Evolutionary conservation across 176 grass and related monocot genomes (phyloP).

Genomic region (Saccharum spontaneum): DNA sequence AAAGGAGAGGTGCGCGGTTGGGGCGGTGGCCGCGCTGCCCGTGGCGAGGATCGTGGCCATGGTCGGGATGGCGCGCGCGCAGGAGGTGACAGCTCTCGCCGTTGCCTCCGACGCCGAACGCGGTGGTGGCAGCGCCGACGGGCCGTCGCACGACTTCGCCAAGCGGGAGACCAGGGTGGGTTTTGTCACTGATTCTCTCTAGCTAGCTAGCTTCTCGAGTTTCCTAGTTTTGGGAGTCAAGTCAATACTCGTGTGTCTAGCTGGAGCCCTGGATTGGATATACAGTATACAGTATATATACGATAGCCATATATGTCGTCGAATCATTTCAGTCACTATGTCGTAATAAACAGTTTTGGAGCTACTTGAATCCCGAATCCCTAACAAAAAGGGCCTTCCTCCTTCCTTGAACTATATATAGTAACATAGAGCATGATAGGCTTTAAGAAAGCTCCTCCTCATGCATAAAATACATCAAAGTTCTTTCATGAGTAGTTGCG

Average conservation of each 20-base stretch:
- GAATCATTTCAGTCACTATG: too few species aligned
- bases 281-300: too few species aligned
- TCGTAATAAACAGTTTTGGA: not conserved
- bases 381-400: not conserved
- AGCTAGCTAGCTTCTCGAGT: not conserved
- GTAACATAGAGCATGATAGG: not conserved
- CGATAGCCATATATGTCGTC: too few species aligned
- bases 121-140: not conserved
- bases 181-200: not conserved
- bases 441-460: not conserved
- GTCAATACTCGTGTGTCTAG: not conserved
- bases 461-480: not conserved
- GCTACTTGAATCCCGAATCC: not conserved
- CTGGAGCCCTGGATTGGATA: not conserved
- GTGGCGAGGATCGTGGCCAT: conserved; percentile 44
- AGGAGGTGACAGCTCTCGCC: conserved; percentile 49
- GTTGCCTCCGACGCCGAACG: conserved; percentile 17
- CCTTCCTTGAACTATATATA: not conserved
- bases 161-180: conserved; percentile 48
- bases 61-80: conserved; percentile 49
- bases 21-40: conserved; percentile 11
- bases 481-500: not conserved
- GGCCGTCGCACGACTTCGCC: conserved; percentile 33
- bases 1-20: conserved; percentile 31
- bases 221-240: not conserved